Conservation (phyloP, 352 stramenopile genomes). For the Globisporangium polare region DNA sequence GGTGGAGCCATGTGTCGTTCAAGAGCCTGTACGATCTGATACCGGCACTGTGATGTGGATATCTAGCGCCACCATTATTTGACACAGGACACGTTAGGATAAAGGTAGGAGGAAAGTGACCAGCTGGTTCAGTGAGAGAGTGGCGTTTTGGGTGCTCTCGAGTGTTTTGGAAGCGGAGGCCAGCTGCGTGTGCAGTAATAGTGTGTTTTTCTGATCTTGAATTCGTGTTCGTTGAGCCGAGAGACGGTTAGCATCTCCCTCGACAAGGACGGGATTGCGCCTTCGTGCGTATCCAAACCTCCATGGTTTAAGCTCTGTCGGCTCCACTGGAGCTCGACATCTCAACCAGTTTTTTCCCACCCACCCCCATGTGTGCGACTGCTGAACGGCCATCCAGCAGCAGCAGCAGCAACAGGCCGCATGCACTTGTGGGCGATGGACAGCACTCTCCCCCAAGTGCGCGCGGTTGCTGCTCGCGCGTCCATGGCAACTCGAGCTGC, state of each 20-base stretch:
- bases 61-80: background rate
- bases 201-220: accelerated
- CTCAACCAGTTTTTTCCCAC: constrained; percentile 63
- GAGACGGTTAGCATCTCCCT: constrained; percentile 94
- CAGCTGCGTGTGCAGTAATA: constrained; percentile 22
- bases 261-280: constrained; percentile 92
- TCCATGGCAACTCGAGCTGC: too few species aligned
- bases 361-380: background rate
- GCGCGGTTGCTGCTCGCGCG: too few species aligned
- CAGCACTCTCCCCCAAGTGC: too few species aligned
- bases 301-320: constrained; percentile 85
- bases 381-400: background rate
- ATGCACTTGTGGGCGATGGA: too few species aligned
- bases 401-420: too few species aligned
- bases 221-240: constrained; percentile 90
- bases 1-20: too few species aligned
- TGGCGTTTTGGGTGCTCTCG: constrained; percentile 12
- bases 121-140: constrained; percentile 1
- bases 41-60: background rate
- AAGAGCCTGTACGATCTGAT: background rate
- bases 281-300: constrained; percentile 68
- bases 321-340: constrained; percentile 30
- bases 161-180: constrained; percentile 31
- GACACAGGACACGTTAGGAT: background rate
- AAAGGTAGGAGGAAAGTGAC: background rate